Evolutionary conservation across 1,284 basidiomycete species (phyloP).

Genomic region (Tilletia caries): DNA sequence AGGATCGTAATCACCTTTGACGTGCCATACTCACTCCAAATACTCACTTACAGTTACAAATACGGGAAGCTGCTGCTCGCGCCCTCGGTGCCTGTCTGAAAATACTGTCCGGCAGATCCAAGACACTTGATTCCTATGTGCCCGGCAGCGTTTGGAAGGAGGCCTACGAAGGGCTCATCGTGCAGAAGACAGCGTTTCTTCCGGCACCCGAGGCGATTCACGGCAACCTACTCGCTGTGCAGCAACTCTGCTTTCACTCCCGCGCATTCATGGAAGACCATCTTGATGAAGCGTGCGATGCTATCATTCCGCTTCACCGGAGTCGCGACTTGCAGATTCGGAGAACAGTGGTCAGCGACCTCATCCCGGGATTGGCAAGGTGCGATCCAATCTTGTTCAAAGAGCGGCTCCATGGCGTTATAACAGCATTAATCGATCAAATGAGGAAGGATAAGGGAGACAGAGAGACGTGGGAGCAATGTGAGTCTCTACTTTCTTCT

Average conservation of each 20-base stretch:
- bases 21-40: background rate
- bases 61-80: conserved; percentile 50
- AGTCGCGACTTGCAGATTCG: conserved; percentile 84
- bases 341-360: conserved; percentile 54
- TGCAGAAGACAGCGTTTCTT: conserved; percentile 59
- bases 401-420: conserved; percentile 45
- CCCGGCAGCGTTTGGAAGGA: conserved; percentile 64
- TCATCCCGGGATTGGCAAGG: conserved; percentile 47
- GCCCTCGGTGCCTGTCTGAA: conserved; percentile 52
- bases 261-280: conserved; percentile 94
- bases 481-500: background rate
- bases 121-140: conserved; percentile 51
- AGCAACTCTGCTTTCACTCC: conserved; percentile 85
- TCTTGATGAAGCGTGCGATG: conserved; percentile 82
- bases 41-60: conserved; percentile 26
- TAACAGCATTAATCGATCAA: conserved; percentile 44
- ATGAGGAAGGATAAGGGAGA: conserved; percentile 41
- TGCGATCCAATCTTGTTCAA: conserved; percentile 52
- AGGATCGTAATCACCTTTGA: background rate
- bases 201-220: conserved; percentile 75
- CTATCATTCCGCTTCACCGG: conserved; percentile 86
- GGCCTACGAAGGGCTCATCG: conserved; percentile 77
- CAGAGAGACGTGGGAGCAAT: conserved; percentile 5
- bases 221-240: conserved; percentile 85
- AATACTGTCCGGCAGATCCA: conserved; percentile 48